Percentiles rank a stretch among this genome's conserved stretches.
Conservation (phyloP, 208 protist species). For the Leishmania gerbilli region DNA sequence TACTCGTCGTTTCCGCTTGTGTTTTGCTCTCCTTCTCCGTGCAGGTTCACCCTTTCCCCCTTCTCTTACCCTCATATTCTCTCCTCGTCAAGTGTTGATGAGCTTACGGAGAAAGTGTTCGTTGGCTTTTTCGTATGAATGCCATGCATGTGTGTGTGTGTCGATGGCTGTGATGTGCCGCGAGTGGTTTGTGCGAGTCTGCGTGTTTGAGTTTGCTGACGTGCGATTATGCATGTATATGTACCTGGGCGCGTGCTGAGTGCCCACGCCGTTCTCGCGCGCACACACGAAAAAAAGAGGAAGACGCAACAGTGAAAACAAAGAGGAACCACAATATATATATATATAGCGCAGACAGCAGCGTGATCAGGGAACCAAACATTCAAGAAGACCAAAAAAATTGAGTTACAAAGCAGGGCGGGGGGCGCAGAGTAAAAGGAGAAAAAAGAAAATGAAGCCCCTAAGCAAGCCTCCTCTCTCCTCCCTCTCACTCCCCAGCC, state of each 20-base stretch:
- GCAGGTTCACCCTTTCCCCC: neutral
- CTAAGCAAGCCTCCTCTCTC: neutral
- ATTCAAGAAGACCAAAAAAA: neutral
- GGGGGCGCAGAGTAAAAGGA: neutral
- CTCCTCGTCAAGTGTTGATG: neutral
- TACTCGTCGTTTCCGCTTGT: constrained; percentile 1
- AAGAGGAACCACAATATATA: neutral
- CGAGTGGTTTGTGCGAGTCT: neutral
- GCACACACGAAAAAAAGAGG: neutral
- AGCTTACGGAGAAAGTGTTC: neutral
- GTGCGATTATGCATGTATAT: constrained; percentile 1
- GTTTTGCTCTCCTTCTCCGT: neutral
- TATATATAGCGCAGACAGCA: neutral
- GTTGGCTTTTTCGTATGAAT: neutral
- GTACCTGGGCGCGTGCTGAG: neutral
- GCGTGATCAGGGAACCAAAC: neutral
- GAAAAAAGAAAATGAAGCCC: neutral
- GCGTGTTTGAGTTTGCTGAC: neutral
- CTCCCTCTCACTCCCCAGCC: neutral
- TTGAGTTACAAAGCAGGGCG: neutral
- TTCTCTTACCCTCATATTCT: neutral
- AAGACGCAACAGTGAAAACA: constrained; percentile 1
- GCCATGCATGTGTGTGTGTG: neutral
- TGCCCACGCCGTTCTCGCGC: neutral
- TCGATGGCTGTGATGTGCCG: neutral